Evolutionary conservation across 1,139 yeast genomes (phyloP), one percentile per base, ranked within the genome.

Genomic region (Pichia sp.): DNA sequence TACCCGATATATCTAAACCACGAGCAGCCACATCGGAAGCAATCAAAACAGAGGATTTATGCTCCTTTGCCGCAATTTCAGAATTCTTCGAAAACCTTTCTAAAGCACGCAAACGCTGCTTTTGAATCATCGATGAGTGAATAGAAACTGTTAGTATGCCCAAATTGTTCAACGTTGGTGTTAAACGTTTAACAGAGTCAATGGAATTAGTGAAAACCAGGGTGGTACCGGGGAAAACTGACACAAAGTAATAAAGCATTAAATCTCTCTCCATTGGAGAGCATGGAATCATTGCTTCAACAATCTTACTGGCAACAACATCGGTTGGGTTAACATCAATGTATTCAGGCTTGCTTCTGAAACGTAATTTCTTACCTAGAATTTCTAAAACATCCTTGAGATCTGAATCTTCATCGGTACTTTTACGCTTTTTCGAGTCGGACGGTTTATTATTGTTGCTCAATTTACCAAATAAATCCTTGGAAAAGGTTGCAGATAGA

Each of bases 1-100:
- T 92, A 50, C 81, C 80, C 1, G 96, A 87, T 57, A 93, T 90
- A 76, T 93, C 99, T 58, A 93, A 78, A 58, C 99, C 99, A 75
- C 99, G 82, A 6, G 99, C 99, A 1, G 99, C 99, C 52, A 93
- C 98, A 71, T 93, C 99, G 1, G 98, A 90, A 1, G 98, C 97
- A 53, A 93, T 81, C 53, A 93, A 75, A 1, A 93, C 92, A 0
- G 90, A 80, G 2, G 88, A 78, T 60, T 76, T 77, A 55, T 76
- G 72, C 45, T 71, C 69, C 5, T 70, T 67, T 23, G 65, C 65
- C n/a, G 72, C 76, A 58, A 73, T 75, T 64, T 77, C 69, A 64
- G 80, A 74, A 34, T 84, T 79, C 51, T 75, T 79, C 62, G 78
- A 80, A 70, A 85, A 87, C 58, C 80, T 77, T 67, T 93, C 99